Conservation (phyloP, 1,284 basidiomycete species). For the Ustilago sp. region DNA sequence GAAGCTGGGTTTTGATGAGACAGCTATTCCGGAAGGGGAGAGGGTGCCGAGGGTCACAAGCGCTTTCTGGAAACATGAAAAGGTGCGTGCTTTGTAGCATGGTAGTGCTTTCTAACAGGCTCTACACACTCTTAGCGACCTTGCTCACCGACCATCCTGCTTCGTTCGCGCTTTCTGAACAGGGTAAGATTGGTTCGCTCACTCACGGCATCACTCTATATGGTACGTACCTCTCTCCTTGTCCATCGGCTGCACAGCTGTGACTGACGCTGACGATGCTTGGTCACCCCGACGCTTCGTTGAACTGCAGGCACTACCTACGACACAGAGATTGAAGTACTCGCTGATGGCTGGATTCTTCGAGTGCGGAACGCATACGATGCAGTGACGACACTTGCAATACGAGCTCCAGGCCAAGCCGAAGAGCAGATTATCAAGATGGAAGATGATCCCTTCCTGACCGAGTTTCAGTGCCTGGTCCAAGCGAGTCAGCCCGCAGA, state of each 20-base stretch:
- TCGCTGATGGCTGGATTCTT: constrained; percentile 55
- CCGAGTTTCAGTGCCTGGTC: constrained; percentile 35
- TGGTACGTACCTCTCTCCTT: constrained; percentile 13
- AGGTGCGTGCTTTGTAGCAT: constrained; percentile 6
- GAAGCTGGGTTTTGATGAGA: constrained; percentile 45
- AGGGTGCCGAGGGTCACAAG: constrained; percentile 45
- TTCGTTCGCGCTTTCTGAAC: background rate
- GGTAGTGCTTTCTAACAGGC: background rate
- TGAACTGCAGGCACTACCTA: constrained; percentile 23
- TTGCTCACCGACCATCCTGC: background rate
- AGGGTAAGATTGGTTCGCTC: constrained; percentile 41
- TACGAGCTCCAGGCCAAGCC: constrained; percentile 16
- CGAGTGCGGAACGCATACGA: constrained; percentile 40
- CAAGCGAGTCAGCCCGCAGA: background rate
- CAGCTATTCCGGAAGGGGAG: constrained; percentile 16
- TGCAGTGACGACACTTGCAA: constrained; percentile 19
- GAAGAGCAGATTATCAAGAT: constrained; percentile 31
- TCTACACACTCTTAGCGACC: too few species aligned
- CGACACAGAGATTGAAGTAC: constrained; percentile 49
- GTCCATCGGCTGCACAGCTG: background rate
- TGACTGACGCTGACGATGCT: background rate
- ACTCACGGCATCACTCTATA: constrained; percentile 50
- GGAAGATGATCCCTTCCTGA: constrained; percentile 45
- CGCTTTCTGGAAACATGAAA: constrained; percentile 49
- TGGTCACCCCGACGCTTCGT: background rate